Evolutionary conservation across 192 early-diverging fungal species (phyloP).

Genomic region (Coemansia aciculifera): DNA sequence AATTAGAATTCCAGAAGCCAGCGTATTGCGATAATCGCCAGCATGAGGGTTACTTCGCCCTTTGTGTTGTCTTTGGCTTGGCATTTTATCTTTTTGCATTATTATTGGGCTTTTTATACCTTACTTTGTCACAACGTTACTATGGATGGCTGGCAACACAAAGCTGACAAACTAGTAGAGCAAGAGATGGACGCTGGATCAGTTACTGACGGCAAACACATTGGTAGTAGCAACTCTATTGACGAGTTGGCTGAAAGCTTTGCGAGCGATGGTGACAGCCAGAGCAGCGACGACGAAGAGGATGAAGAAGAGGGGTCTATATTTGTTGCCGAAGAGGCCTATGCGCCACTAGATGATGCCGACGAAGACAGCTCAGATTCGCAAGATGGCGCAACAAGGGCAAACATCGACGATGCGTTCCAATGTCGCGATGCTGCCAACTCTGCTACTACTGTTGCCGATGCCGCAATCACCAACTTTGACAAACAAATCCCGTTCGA

Average conservation of each 20-base stretch:
- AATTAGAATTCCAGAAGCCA: background rate
- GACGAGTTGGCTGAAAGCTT: background rate
- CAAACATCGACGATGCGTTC: conserved; percentile 3
- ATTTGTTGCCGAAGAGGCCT: conserved; percentile 32
- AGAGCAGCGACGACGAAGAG: background rate
- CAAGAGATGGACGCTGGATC: background rate
- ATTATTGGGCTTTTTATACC: background rate
- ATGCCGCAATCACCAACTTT: background rate
- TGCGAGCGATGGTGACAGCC: background rate
- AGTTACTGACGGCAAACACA: background rate
- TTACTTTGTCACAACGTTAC: background rate
- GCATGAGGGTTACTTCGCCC: background rate
- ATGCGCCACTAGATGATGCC: conserved; percentile 26
- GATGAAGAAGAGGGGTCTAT: conserved; percentile 16
- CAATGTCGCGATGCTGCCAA: background rate
- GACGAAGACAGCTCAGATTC: background rate
- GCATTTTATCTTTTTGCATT: background rate
- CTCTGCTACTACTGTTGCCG: background rate
- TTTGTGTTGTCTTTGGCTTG: background rate
- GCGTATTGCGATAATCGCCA: background rate
- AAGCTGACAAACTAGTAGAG: background rate
- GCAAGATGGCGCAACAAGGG: background rate
- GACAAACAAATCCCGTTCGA: conserved; percentile 9
- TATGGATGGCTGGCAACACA: conserved; percentile 4
- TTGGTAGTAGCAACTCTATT: background rate